Base-by-base conservation (phyloP, 768 basidiomycete genomes). In the Leucosporidium yakuticum region DNA sequence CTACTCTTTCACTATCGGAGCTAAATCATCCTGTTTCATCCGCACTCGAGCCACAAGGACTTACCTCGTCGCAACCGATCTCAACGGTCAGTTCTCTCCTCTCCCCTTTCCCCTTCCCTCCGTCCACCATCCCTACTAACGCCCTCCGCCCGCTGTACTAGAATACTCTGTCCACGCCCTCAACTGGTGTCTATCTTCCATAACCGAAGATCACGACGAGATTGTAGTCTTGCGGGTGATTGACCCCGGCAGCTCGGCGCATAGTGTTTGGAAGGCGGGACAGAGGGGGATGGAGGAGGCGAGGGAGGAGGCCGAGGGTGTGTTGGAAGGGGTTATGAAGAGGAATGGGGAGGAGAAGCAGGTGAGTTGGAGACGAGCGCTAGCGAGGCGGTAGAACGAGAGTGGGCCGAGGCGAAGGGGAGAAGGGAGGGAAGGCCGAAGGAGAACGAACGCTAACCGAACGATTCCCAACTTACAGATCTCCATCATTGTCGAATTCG, bases 401-500 rank as follows among this genome's bases (percentile, higher is more conserved):
- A 32, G 20, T n/a, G n/a, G n/a, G n/a, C n/a, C n/a, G n/a, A n/a
- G n/a, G n/a, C n/a, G n/a, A n/a, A n/a, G n/a, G n/a, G n/a, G n/a
- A n/a, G n/a, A n/a, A n/a, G n/a, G n/a, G n/a, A n/a, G n/a, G n/a
- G n/a, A n/a, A n/a, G n/a, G n/a, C n/a, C n/a, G n/a, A n/a, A n/a
- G n/a, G n/a, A n/a, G n/a, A n/a, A n/a, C n/a, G n/a, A n/a, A n/a
- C n/a, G n/a, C n/a, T n/a, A n/a, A n/a, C n/a, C n/a, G n/a, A n/a
- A n/a, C n/a, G n/a, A n/a, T n/a, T n/a, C 29, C 53, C 36, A 19
- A 6, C 29, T 29, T 21, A 19, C 68, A 90, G 87, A 83, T 98
- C 32, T 92, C 89, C 0, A 83, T 99, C 60, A 88, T 96, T 60
- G 86, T 98, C 51, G 95, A 98, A 80, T 93, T 89, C 77, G 89